A percentile compares a stretch with the other conserved stretches of the same genome.
Conservation (phyloP, 225 moss, liverwort and hornwort genomes). For the Polytrichum commune region DNA sequence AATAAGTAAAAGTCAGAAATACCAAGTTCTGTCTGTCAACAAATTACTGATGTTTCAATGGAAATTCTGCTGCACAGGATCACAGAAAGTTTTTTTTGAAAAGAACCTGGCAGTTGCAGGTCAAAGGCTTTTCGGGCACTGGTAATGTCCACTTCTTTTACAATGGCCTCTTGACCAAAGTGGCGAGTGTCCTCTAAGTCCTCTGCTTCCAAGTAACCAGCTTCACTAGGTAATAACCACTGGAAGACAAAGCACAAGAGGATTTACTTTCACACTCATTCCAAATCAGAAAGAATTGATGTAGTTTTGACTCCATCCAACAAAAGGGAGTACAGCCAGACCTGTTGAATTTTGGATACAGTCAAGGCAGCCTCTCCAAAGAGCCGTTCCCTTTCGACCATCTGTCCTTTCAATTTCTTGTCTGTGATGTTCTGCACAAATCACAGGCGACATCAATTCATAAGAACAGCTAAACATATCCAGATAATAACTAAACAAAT, state of each 20-base stretch:
- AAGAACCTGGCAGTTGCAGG: conserved; percentile 66
- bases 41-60: too few relatives aligned
- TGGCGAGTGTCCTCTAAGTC: conserved; percentile 87
- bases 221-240: conserved; percentile 98
- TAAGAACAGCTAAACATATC: too few relatives aligned
- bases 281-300: too few relatives aligned
- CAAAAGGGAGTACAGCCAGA: conserved; percentile 9
- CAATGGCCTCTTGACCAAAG: conserved; percentile 79
- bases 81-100: too few relatives aligned
- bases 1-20: too few relatives aligned
- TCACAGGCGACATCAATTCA: neutral
- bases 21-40: too few relatives aligned
- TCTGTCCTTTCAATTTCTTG: conserved; percentile 62
- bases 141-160: conserved; percentile 75
- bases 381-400: conserved; percentile 59
- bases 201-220: conserved; percentile 89
- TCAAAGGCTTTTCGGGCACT: conserved; percentile 97
- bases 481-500: too few relatives aligned
- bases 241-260: conserved; percentile 18
- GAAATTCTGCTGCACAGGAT: too few relatives aligned
- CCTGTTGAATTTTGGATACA: conserved; percentile 80
- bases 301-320: neutral
- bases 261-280: too few relatives aligned
- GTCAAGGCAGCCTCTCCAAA: conserved; percentile 74
- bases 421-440: conserved; percentile 63